These are phyloP conservation scores for Exutisphaerella laricina DNA, from an alignment of 2,329 filamentous ascomycete species.

Conservation along the genomic window DNA sequence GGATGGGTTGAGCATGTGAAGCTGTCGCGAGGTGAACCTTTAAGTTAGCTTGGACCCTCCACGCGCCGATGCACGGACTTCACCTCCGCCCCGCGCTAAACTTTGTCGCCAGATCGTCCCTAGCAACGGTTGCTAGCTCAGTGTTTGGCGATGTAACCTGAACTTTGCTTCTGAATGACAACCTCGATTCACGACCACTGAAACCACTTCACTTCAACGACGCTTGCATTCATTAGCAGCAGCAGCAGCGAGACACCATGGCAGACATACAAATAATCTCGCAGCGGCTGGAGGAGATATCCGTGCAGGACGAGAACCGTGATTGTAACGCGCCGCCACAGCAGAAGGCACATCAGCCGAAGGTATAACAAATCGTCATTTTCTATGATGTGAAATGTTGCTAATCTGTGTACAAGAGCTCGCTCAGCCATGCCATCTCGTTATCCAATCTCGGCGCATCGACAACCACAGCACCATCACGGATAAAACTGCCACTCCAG, in stretches of 20 bases:
- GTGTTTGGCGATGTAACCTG: constrained; percentile 2
- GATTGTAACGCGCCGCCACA: constrained; percentile 42
- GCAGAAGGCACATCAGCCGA: constrained; percentile 60
- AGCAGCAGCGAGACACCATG: constrained; percentile 20
- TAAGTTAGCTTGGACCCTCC: neutral
- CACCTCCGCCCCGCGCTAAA: no score
- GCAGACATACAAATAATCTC: constrained; percentile 69
- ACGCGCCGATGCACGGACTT: no score
- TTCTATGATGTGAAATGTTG: constrained; percentile 12
- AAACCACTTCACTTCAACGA: constrained; percentile 2
- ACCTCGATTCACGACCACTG: neutral
- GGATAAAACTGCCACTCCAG: constrained; percentile 68
- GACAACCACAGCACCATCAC: constrained; percentile 44
- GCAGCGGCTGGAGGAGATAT: constrained; percentile 81
- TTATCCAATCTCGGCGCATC: constrained; percentile 42
- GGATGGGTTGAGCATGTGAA: neutral
- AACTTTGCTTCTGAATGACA: constrained; percentile 1
- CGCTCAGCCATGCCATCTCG: constrained; percentile 43
- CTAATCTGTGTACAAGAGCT: constrained; percentile 35
- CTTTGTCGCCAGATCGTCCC: constrained; percentile 2
- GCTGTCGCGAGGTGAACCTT: neutral
- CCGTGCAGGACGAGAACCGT: constrained; percentile 81
- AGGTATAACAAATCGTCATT: constrained; percentile 51
- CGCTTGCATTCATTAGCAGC: constrained; percentile 21
- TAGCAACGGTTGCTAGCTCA: constrained; percentile 8